Evolutionary conservation across 768 basidiomycete species (phyloP).

Genomic region (Boletus vermiculosoides): DNA sequence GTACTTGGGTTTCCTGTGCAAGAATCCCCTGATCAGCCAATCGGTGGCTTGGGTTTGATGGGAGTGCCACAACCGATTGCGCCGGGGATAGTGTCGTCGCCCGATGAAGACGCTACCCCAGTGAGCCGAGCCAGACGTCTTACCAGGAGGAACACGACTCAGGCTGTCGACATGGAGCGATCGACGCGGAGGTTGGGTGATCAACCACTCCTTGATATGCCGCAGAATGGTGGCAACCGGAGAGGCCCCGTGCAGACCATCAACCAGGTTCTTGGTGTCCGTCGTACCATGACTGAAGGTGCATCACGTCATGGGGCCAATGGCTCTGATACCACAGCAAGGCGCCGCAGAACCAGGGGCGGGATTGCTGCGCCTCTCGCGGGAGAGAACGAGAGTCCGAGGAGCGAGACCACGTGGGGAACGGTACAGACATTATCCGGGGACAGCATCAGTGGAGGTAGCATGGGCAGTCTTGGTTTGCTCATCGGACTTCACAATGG

Average conservation of each 20-base stretch:
- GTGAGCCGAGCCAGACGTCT: constrained; percentile 20
- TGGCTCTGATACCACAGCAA: constrained; percentile 6
- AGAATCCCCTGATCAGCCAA: constrained; percentile 29
- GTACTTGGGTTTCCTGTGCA: constrained; percentile 25
- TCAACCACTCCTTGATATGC: constrained; percentile 10
- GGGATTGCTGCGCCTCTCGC: constrained; percentile 17
- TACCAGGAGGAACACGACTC: constrained; percentile 26
- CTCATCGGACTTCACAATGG: constrained; percentile 34
- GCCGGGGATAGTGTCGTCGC: constrained; percentile 25
- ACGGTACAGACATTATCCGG: constrained; percentile 30
- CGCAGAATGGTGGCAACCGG: constrained; percentile 18
- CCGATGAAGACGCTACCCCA: constrained; percentile 30
- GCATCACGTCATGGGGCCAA: constrained; percentile 4
- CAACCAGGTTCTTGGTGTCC: constrained; percentile 16
- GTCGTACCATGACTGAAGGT: constrained; percentile 22
- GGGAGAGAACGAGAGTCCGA: constrained; percentile 26
- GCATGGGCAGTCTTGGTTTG: constrained; percentile 29
- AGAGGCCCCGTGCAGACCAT: constrained; percentile 18
- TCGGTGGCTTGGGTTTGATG: constrained; percentile 27
- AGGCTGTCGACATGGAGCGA: constrained; percentile 20
- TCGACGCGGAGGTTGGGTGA: constrained; percentile 16
- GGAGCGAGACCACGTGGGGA: constrained; percentile 38
- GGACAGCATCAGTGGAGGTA: constrained; percentile 19
- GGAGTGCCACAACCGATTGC: constrained; percentile 23
- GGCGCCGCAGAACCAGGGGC: constrained; percentile 7